Base-by-base conservation (phyloP, 73 alveolate species). In the Blepharisma stoltei region DNA sequence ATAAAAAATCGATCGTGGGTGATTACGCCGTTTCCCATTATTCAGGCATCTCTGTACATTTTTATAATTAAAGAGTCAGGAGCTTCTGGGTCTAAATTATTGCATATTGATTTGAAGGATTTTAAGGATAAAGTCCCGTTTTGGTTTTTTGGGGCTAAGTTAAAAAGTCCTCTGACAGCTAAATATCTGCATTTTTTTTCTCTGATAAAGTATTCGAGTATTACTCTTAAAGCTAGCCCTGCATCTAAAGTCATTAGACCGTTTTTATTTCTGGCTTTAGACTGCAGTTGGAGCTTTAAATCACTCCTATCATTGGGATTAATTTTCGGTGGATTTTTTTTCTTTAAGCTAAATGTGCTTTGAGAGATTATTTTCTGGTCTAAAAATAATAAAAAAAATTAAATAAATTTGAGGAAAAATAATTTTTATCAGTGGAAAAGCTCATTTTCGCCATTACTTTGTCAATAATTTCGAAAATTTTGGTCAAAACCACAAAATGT, bases 381-480 rank as follows among this genome's bases (percentile, higher is more conserved):
- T n/a, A n/a, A n/a, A n/a, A n/a, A n/a, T n/a, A n/a, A n/a, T n/a
- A n/a, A n/a, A n/a, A n/a, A n/a, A n/a, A n/a, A n/a, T n/a, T n/a
- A n/a, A n/a, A n/a, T n/a, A n/a, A n/a, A n/a, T n/a, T n/a, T n/a
- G n/a, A n/a, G n/a, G n/a, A n/a, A n/a, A n/a, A n/a, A n/a, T n/a
- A n/a, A n/a, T n/a, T n/a, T n/a, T n/a, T n/a, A n/a, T n/a, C n/a
- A n/a, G n/a, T n/a, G n/a, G n/a, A n/a, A n/a, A n/a, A 8, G 25
- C 9, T 14, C 76, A 84, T 73, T 60, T 86, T 88, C 46, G 71
- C 77, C 81, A 88, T 67, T 9, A 88, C 49, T 8, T 44, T 21
- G 67, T 88, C 95, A 21, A 86, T 76, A n/a, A 88, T 67, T 52
- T 88, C 70, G 18, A 66, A 11, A 32, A 80, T 86, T 44, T 80